Evolutionary conservation across 2,329 filamentous ascomycete genomes (phyloP), one percentile per base, ranked within the genome.

Genomic region (Elsinoe ampelina): DNA sequence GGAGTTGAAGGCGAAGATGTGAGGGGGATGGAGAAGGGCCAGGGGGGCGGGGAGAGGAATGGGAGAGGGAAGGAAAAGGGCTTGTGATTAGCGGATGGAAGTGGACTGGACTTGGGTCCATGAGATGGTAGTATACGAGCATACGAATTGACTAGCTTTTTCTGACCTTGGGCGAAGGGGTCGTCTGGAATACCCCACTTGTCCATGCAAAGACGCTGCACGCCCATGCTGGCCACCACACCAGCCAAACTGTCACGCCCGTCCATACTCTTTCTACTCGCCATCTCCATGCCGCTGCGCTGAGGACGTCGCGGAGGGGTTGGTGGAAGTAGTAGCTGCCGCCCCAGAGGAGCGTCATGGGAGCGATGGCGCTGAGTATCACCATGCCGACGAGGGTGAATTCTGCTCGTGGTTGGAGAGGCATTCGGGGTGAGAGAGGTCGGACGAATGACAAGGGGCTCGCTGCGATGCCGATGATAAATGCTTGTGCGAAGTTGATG

Each of bases 1-100:
- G 70, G 87, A 95, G 57, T 78, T 98, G 68, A 95, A 95, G 80
- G 74, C 85, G 13, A 95, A 90, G 79, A 92, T 97, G 80, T 95
- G 60, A 67, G 10, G 15, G 39, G 19, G 15, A 5, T 3, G 11
- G n/a, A 22, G 20, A 20, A 36, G n/a, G 20, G n/a, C 45, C 4
- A 26, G 3, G 26, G 26, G 89, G 92, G 70, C 87, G 95, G 57
- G 78, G 97, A 67, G 95, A 93, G 80, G 74, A 85, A 13, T 95
- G 90, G 79, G 92, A 97, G 80, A 95, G 60, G 39, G 19, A 30
- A 30, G 26, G 30, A 7, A 22, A n/a, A 55, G 26, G 26, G 26
- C 2, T 3, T 13, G 13, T 39, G 38, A 42, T 34, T 30, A 26
- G 34, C 36, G 51, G 34, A 11, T n/a, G 41, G 26, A 30, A 30